Percentiles rank a stretch among this genome's conserved stretches.
Conservation (phyloP, 192 early-diverging fungal species). For the Entrophospora sp. region DNA sequence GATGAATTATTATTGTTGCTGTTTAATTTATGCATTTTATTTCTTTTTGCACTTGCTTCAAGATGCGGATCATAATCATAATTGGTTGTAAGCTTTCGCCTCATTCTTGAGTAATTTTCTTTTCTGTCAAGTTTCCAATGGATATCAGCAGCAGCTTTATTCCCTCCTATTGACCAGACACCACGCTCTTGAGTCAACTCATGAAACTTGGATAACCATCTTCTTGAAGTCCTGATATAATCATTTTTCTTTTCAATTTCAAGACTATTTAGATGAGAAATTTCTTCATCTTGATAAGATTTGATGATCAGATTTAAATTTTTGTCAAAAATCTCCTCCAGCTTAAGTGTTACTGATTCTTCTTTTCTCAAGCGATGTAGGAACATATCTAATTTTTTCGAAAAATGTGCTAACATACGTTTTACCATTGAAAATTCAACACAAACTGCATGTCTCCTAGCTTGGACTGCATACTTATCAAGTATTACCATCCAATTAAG, state of each 20-base stretch:
- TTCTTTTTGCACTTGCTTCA: slow-evolving; percentile 19
- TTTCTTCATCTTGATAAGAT: slow-evolving; percentile 12
- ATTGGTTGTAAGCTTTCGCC: slow-evolving; percentile 16
- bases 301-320: neutral
- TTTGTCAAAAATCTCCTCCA: slow-evolving; percentile 1
- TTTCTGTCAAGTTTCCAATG: slow-evolving; percentile 19
- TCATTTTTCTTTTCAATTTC: slow-evolving; percentile 21
- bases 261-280: neutral
- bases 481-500: slow-evolving; percentile 16
- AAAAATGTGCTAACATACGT: neutral
- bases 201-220: slow-evolving; percentile 20
- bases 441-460: slow-evolving; percentile 14
- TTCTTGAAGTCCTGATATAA: neutral
- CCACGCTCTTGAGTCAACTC: slow-evolving; percentile 20
- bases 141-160: slow-evolving; percentile 8
- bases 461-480: neutral
- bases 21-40: slow-evolving; percentile 18
- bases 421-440: slow-evolving; percentile 11
- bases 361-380: neutral
- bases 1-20: too few species aligned
- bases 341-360: neutral
- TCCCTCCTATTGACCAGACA: neutral
- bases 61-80: slow-evolving; percentile 21
- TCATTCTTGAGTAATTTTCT: slow-evolving; percentile 20
- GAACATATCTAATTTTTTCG: slow-evolving; percentile 5